Conservation (phyloP, 441 rosid genomes). For the Hypseocharis bilobata region DNA sequence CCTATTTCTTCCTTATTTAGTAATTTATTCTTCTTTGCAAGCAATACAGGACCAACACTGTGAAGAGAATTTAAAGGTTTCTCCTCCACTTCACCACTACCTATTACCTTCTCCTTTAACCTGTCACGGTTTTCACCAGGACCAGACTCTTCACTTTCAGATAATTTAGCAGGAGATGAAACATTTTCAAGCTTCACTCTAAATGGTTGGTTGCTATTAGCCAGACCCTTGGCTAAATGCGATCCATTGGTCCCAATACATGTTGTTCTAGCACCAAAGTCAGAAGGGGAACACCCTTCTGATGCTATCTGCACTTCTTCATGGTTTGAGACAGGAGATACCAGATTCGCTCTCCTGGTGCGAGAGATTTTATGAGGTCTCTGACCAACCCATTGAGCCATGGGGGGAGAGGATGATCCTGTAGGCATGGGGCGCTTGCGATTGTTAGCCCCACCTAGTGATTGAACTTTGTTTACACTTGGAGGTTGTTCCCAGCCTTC, state of each 20-base stretch:
- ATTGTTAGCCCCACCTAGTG: conserved; percentile 35
- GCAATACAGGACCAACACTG: conserved; percentile 44
- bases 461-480: conserved; percentile 35
- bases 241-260: conserved; percentile 44
- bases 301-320: conserved; percentile 49
- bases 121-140: conserved; percentile 59
- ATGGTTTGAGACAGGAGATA: conserved; percentile 58
- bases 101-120: conserved; percentile 46
- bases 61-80: conserved; percentile 34
- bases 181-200: conserved; percentile 57
- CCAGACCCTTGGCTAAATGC: conserved; percentile 32
- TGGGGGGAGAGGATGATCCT: conserved; percentile 64
- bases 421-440: conserved; percentile 39
- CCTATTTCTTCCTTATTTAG: conserved; percentile 50
- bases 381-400: conserved; percentile 94
- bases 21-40: conserved; percentile 49
- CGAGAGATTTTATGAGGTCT: conserved; percentile 80
- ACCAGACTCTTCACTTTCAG: conserved; percentile 87
- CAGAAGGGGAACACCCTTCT: conserved; percentile 53
- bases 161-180: conserved; percentile 62
- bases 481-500: conserved; percentile 51
- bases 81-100: conserved; percentile 43
- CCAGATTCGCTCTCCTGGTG: conserved; percentile 68
- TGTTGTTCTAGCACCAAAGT: conserved; percentile 46
- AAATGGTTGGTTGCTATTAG: conserved; percentile 38